Evolutionary conservation across 345 rosid genomes (phyloP), one percentile per base, ranked within the genome.

Genomic region (Citrus cavaleriei): DNA sequence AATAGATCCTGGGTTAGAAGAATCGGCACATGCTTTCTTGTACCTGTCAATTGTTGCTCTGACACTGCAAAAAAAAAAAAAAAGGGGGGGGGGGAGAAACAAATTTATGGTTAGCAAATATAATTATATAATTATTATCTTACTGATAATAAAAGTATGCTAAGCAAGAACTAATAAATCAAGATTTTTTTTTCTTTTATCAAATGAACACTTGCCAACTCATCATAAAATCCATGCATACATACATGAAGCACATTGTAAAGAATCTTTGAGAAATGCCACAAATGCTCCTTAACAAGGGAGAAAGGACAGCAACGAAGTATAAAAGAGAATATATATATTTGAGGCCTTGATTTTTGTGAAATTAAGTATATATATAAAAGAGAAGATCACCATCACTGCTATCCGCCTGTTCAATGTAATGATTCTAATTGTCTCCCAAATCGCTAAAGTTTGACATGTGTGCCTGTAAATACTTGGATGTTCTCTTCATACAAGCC

Each of bases 31-130:
- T 51, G 95, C 91, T 85, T 91, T 93, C 85, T 91, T 95, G 89
- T 93, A 95, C 90, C 94, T 90, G 8, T 93, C 98, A 25, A 95
- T 95, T 54, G 99, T 92, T 75, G 89, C 87, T 84, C 89, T 88
- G 46, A 92, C 96, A 76, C 99, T 93, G 91, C 84, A 79, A 81
- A 69, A 51, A 58, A 22, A 21, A 30, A 30, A 30, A 30, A 0
- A 2, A 0, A 0, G 32, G 34, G 5, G 5, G 34, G 34, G 34
- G 35, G 35, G 35, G 35, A 5, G 25, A 63, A 10, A 42, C 46
- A 40, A 40, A 7, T 61, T 74, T 64, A 32, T 6, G 6, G n/a
- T 30, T 30, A 32, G 25, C 4, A 22, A 49, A 19, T 59, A 35
- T 28, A 37, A 34, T 22, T 10, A 68, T 30, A 14, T 64, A 21